Base-by-base conservation (phyloP, 768 basidiomycete genomes). In the Lentinus brumalis region DNA sequence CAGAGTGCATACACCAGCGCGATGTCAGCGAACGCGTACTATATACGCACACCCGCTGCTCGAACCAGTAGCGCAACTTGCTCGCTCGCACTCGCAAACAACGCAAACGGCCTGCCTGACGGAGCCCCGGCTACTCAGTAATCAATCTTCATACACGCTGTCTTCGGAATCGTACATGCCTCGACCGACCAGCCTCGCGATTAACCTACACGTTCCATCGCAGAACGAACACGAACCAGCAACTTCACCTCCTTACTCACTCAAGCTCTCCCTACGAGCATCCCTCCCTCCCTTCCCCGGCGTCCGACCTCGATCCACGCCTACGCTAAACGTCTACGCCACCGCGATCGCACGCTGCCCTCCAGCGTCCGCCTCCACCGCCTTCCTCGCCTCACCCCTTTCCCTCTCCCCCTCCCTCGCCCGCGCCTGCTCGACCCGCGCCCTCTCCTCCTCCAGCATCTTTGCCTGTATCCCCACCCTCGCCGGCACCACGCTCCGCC, bases 361-460 rank as follows among this genome's bases (percentile, higher is more conserved):
- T 1, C 61, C 64, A 1, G 61, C 59, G 30, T 61, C 58, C 8
- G 59, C 55, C 45, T 39, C 55, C 14, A 41, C 42, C 2, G 32
- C 21, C 21, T 26, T 21, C 29, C 18, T 26, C 14, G 40, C 29
- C 30, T 41, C n/a, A 5, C 26, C 31, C 30, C 31, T 57, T 8
- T 55, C 57, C 4, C 31, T 57, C 12, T 55, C 57, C 4, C n/a
- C 39, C 32, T n/a, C 44, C 35, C 29, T 54, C 29, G 55, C 61
- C 50, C 46, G 38, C 52, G 53, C 45, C 51, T 45, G 66, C 53
- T 50, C 69, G 64, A 84, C 62, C 62, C 82, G 71, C 63, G 71
- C 71, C 67, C 75, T 77, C 68, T 85, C 82, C 30, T 80, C 78
- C 67, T 80, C 79, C 53, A 78, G 69, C 77, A 82, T 78, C 73